Base-by-base conservation (phyloP, 1,284 basidiomycete genomes). In the Rhizopogon parksii region DNA sequence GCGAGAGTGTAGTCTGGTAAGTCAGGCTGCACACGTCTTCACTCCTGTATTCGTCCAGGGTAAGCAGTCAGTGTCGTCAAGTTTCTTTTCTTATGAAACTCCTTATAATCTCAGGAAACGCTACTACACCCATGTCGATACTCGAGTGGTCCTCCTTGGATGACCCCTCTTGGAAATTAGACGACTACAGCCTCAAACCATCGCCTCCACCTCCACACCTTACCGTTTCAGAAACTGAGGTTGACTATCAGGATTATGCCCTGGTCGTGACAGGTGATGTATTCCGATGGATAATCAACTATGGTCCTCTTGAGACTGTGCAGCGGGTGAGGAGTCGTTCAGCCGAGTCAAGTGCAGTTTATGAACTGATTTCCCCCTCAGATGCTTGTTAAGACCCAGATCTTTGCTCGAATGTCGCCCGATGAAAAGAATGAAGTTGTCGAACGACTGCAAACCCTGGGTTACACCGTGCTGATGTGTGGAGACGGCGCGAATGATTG, bases 351-450 rank as follows among this genome's bases (percentile, higher is more conserved):
- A 25, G 21, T 45, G 43, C 38, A 19, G 9, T 2, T 3, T 50
- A 14, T 47, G 17, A 19, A 36, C 36, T 15, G 30, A 56, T 40
- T 53, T 12, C 6, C 25, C 24, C 49, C 24, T 36, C 57, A 95
- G 91, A 95, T 99, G 93, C 83, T 99, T n/a, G 91, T 98, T 54
- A 96, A 97, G 70, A 85, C 95, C 2, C 91, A 96, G 63, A 88
- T 99, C 47, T 99, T 95, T 66, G 95, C 96, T 7, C 83, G 96
- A 24, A 99, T 99, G 96, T 99, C 95, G 14, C 96, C 96, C 0
- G 96, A 99, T 68, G 96, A 99, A 73, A 99, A 99, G 74, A 96
- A 98, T 62, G 96, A 99, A 67, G 83, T 99, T 15, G 91, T 99
- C 37, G 95, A 98, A 66, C 83, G 95, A 2, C 76, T 99, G 19